Conservation (phyloP, 257 asterid species). For the Petunia secreta region DNA sequence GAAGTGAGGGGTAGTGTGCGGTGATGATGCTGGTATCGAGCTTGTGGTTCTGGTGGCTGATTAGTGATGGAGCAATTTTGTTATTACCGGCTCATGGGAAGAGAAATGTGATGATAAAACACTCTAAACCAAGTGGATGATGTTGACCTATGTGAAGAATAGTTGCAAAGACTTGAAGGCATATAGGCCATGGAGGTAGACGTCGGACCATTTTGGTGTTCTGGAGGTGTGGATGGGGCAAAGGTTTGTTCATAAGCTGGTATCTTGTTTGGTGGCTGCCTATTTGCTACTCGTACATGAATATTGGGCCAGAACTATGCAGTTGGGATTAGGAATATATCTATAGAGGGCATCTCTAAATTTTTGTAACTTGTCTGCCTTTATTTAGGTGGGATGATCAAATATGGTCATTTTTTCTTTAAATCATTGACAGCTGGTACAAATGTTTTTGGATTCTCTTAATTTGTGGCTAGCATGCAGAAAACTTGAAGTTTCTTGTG, state of each 20-base stretch:
- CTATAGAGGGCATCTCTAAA: neutral
- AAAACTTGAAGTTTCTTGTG: neutral
- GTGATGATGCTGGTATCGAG: conserved; percentile 12
- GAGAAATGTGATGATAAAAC: neutral
- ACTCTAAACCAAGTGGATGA: conserved; percentile 8
- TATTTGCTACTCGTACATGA: conserved; percentile 5
- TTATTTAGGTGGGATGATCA: conserved; percentile 12
- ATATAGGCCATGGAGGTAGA: neutral
- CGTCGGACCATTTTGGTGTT: conserved; percentile 1
- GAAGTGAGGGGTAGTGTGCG: neutral
- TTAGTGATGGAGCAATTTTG: neutral
- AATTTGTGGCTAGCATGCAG: neutral
- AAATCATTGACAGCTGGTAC: conserved; percentile 15
- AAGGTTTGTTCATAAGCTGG: neutral
- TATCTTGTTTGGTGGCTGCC: neutral
- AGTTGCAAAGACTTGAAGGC: neutral
- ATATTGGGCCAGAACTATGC: neutral
- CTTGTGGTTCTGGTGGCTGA: neutral
- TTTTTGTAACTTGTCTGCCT: neutral
- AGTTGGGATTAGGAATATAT: conserved; percentile 8
- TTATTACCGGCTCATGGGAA: neutral
- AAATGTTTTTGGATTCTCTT: neutral
- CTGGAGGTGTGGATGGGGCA: neutral
- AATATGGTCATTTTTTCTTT: neutral
- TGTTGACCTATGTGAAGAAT: neutral